A percentile compares a stretch with the other conserved stretches of the same genome.
These are phyloP conservation scores for Calonectria henricotiae DNA, from an alignment of 2,329 filamentous ascomycete species.

Conservation along the genomic window DNA sequence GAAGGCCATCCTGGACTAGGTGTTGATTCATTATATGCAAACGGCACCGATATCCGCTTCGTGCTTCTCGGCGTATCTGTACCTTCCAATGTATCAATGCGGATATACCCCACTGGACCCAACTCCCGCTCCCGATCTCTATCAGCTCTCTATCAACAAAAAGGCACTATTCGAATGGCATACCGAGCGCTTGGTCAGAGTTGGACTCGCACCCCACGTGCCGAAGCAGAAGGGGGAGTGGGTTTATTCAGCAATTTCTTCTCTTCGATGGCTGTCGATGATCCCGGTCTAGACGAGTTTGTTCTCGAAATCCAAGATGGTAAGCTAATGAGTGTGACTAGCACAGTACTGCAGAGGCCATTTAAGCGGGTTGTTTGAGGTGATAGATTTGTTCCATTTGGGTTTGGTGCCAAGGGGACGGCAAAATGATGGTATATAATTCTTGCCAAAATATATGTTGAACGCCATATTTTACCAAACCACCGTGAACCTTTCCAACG, in stretches of 20 bases:
- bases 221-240: constrained; percentile 37
- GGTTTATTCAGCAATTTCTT: constrained; percentile 39
- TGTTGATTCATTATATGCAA: neutral
- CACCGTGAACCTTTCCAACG: too few species aligned
- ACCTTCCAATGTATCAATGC: neutral
- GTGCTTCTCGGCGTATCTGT: neutral
- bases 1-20: neutral
- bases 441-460: too few species aligned
- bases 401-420: too few species aligned
- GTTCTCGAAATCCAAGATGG: constrained; percentile 39
- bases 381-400: too few species aligned
- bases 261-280: constrained; percentile 34
- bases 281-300: constrained; percentile 33
- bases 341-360: neutral
- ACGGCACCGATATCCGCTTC: neutral
- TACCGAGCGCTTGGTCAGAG: constrained; percentile 8
- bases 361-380: constrained; percentile 19
- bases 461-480: too few species aligned
- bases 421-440: too few species aligned
- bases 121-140: constrained; percentile 38
- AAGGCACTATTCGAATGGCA: constrained; percentile 32
- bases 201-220: constrained; percentile 14
- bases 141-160: constrained; percentile 28
- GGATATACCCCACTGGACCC: constrained; percentile 38
- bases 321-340: constrained; percentile 30